Percentiles rank a stretch among this genome's conserved stretches.
These are phyloP conservation scores for Euclidium syriacum DNA, from an alignment of 345 rosid genomes.

Conservation along the genomic window DNA sequence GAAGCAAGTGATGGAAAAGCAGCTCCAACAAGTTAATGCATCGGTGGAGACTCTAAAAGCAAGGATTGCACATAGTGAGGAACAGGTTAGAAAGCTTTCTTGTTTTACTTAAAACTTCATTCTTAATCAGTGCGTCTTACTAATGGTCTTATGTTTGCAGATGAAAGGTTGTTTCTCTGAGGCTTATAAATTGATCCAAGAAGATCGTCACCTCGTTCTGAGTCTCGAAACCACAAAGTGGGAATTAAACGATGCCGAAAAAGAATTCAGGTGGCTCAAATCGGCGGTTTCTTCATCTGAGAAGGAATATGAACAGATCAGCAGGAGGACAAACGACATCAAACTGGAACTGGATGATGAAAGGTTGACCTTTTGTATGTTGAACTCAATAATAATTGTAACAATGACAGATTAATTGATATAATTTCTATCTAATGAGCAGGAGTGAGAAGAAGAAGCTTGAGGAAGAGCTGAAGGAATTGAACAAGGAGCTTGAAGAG, in stretches of 20 bases:
- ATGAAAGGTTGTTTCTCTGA: slow-evolving; percentile 65
- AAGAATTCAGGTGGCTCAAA: slow-evolving; percentile 81
- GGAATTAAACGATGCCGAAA: slow-evolving; percentile 83
- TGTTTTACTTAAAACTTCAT: not conserved
- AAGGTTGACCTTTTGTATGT: slow-evolving; percentile 42
- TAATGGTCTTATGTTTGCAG: slow-evolving; percentile 40
- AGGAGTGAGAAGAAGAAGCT: slow-evolving; percentile 69
- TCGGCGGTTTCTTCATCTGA: slow-evolving; percentile 63
- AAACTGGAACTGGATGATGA: slow-evolving; percentile 55
- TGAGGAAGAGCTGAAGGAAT: slow-evolving; percentile 68
- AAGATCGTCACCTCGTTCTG: slow-evolving; percentile 60
- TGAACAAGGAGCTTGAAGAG: slow-evolving; percentile 57
- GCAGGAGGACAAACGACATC: slow-evolving; percentile 49
- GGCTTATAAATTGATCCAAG: slow-evolving; percentile 58
- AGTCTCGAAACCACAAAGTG: slow-evolving; percentile 61
- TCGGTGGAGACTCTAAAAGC: slow-evolving; percentile 54
- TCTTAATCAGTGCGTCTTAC: not conserved
- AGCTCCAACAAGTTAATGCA: slow-evolving; percentile 64
- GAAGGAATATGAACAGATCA: slow-evolving; percentile 76
- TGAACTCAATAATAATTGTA: not conserved
- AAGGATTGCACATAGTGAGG: slow-evolving; percentile 64
- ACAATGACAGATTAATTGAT: not conserved
- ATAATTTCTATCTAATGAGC: not conserved
- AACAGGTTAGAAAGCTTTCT: slow-evolving; percentile 49
- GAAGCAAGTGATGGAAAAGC: slow-evolving; percentile 65